Evolutionary conservation across 1,139 yeast species (phyloP), one percentile per base, ranked within the genome.

Genomic region (Pichia sp.): DNA sequence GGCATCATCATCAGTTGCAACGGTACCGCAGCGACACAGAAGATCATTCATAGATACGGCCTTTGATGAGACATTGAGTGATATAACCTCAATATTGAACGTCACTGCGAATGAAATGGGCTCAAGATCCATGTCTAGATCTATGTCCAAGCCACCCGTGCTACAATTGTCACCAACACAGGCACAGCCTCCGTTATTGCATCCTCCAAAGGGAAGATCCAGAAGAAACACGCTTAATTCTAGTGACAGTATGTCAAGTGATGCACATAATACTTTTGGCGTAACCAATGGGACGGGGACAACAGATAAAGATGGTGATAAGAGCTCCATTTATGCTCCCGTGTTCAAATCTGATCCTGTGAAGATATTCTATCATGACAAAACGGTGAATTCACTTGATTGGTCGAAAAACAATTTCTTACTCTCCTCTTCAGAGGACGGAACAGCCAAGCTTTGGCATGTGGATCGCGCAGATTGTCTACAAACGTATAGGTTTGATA

Each of bases 351-450:
- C 76, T n/a, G 58, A 57, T 20, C 96, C 96, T 0, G 56, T 69
- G 12, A 65, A 74, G 22, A 69, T 70, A 15, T 81, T 76, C 44
- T 60, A 56, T 32, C 97, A 88, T 56, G 60, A 72, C 1, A 72
- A 73, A 33, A 82, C 85, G 43, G 69, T 88, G 19, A 59, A 86
- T 24, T 75, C 84, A 10, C 55, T 88, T 29, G 85, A 85, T 50
- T 88, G 97, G 97, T 81, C 94, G 39, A 82, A 81, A 48, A 87
- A 87, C 59, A 81, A 80, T 52, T 88, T 88, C 46, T 57, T 88
- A 22, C 55, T 87, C 1, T 70, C 94, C 1, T 81, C 94, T 3
- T 81, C 94, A 7, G 84, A 84, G 83, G 97, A 88, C 59, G 73
- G 75, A 46, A 80, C 94, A 0, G 94, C 78, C 1, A 72, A 74